Percentiles rank a stretch among this genome's conserved stretches.
Conservation (phyloP, 805 yeast genomes). For the Nakazawaea wyomingensis region DNA sequence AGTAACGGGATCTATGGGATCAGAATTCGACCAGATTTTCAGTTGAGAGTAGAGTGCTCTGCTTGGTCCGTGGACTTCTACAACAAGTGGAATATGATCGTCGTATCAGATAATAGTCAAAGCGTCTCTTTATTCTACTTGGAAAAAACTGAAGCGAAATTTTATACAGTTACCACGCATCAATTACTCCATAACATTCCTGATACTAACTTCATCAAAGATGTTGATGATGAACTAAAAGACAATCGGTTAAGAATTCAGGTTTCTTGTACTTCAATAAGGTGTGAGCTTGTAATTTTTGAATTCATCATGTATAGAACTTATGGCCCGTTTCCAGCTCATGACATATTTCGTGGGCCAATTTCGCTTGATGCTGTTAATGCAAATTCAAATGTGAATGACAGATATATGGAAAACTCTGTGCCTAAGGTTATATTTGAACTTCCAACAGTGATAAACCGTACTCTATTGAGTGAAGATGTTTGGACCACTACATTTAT, state of each 20-base stretch:
- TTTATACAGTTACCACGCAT: slow-evolving; percentile 30
- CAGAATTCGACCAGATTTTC: slow-evolving; percentile 18
- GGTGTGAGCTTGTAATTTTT: slow-evolving; percentile 35
- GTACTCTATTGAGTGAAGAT: slow-evolving; percentile 38
- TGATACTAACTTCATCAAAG: slow-evolving; percentile 36
- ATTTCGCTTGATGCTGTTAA: slow-evolving; percentile 11
- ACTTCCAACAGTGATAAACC: slow-evolving; percentile 24
- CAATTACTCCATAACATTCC: slow-evolving; percentile 53
- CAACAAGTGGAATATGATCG: slow-evolving; percentile 31
- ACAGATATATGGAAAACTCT: too few species aligned
- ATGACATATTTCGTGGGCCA: neutral
- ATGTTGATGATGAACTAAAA: slow-evolving; percentile 13
- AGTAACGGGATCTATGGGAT: slow-evolving; percentile 13
- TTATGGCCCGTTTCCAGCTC: slow-evolving; percentile 23
- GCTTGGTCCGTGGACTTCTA: slow-evolving; percentile 60
- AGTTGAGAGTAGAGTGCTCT: slow-evolving; percentile 36
- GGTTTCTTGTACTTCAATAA: slow-evolving; percentile 38
- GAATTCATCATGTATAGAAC: slow-evolving; percentile 25
- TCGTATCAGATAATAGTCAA: slow-evolving; percentile 51
- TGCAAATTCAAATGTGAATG: slow-evolving; percentile 15
- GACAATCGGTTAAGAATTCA: slow-evolving; percentile 18
- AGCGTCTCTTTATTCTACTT: slow-evolving; percentile 36
- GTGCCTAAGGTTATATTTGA: slow-evolving; percentile 20
- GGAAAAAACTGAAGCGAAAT: slow-evolving; percentile 15
- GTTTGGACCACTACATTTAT: slow-evolving; percentile 51